These are phyloP conservation scores for Balakata baccata DNA, from an alignment of 345 rosid species.

Conservation along the genomic window DNA sequence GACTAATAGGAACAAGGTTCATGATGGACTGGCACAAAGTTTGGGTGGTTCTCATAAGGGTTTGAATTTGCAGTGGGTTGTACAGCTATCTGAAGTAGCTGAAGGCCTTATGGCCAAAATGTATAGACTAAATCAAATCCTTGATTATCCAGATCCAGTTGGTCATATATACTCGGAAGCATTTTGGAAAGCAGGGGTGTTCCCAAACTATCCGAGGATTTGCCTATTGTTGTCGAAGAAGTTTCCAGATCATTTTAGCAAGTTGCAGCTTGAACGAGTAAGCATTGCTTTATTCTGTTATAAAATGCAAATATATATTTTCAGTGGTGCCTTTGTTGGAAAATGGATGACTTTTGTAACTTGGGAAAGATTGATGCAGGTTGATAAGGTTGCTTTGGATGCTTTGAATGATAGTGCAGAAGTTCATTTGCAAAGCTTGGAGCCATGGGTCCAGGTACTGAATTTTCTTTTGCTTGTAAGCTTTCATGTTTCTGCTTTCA, in stretches of 20 bases:
- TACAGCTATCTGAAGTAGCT: constrained; percentile 86
- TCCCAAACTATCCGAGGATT: constrained; percentile 83
- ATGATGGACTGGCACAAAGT: constrained; percentile 66
- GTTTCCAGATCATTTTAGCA: constrained; percentile 94
- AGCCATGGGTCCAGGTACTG: constrained; percentile 93
- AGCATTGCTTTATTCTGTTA: constrained; percentile 20
- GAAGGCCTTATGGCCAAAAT: constrained; percentile 97
- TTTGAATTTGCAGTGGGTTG: constrained; percentile 87
- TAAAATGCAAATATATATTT: background rate
- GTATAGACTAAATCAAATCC: constrained; percentile 85
- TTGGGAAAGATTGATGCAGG: constrained; percentile 41
- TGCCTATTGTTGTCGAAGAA: constrained; percentile 85
- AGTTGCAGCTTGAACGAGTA: constrained; percentile 94
- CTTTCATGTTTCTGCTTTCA: background rate
- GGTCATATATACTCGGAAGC: constrained; percentile 70
- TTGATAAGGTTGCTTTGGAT: constrained; percentile 86
- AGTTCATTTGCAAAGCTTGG: constrained; percentile 87
- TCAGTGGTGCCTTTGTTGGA: constrained; percentile 9
- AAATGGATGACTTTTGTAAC: constrained; percentile 6
- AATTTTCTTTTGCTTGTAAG: background rate
- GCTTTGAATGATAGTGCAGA: constrained; percentile 81
- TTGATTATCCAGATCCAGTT: constrained; percentile 86
- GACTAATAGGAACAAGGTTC: constrained; percentile 50
- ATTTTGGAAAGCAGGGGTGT: constrained; percentile 91
- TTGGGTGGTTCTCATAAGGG: constrained; percentile 69